Base-by-base conservation (phyloP, 148 eudicot genomes). In the Amaranthus palmeri region DNA sequence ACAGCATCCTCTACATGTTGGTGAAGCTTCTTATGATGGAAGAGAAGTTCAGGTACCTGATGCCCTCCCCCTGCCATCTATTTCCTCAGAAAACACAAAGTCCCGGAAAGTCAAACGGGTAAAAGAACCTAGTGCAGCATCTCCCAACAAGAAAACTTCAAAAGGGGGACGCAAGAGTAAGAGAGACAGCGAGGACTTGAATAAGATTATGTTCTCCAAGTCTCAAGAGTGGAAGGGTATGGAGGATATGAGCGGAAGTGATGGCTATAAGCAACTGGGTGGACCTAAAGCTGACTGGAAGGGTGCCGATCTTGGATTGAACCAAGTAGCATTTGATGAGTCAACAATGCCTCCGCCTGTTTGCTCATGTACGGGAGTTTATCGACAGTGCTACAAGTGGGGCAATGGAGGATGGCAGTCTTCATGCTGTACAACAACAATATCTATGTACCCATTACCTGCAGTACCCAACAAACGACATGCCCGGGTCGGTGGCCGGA, bases 321-420 rank as follows among this genome's bases (percentile, higher is more conserved):
- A 95, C 82, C 91, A 88, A 81, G 97, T 91, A 57, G 82, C 86
- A 0, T 93, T 84, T 36, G 98, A 91, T 51, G 98, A 91, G 54
- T 61, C 96, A 54, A 84, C 89, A 25, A 95, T 95, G 98, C 90
- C 97, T 1, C 83, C 88, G 44, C 97, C 97, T 0, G 89, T 89
- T 61, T 95, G 98, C 77, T 95, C 98, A 0, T 95, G 98, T 75
- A 95, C 98, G 0, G 97, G 97, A 46, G 79, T 84, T 1, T 77
- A 86, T 9, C 78, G 98, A 57, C 93, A 96, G 8, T 91, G 98
- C 78, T 95, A 95, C 80, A 95, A 91, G 75, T 95, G 98, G 98
- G 98, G 98, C 1, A 89, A 85, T 49, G 98, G 98, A 4, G 98
- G 98, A 10, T 95, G 98, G 98, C 98, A 95, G 65, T 95, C 98